Percentiles rank a stretch among this genome's conserved stretches.
Conservation (phyloP, 2,329 filamentous ascomycete genomes). For the Paracamarosporium sp. region DNA sequence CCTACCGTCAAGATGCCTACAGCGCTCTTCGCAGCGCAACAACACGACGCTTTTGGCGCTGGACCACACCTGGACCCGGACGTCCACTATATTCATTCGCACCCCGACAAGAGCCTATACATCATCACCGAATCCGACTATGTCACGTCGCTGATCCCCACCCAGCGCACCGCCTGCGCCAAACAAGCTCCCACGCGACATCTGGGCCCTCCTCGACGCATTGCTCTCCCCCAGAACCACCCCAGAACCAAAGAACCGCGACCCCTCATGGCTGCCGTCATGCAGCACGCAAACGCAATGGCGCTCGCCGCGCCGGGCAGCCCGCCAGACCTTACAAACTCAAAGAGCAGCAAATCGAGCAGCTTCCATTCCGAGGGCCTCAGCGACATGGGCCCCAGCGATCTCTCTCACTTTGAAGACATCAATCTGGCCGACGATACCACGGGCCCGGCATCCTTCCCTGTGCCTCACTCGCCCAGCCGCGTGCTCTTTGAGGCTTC, state of each 20-base stretch:
- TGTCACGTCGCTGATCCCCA: conserved; percentile 39
- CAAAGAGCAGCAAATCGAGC: conserved; percentile 90
- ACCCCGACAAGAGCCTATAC: conserved; percentile 30
- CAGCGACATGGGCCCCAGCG: conserved; percentile 68
- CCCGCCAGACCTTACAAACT: conserved; percentile 79
- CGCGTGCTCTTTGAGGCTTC: conserved; percentile 40
- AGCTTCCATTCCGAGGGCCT: conserved; percentile 82
- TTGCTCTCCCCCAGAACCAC: conserved; percentile 15
- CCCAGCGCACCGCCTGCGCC: conserved; percentile 33
- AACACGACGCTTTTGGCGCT: conserved; percentile 17
- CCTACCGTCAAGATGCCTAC: conserved; percentile 33
- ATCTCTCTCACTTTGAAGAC: conserved; percentile 88
- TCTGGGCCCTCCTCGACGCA: conserved; percentile 26
- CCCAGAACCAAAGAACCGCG: conserved; percentile 34
- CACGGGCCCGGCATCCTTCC: conserved; percentile 54
- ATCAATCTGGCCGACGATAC: conserved; percentile 81
- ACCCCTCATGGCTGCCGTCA: conserved; percentile 46
- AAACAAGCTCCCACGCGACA: conserved; percentile 11
- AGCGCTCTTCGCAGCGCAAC: conserved; percentile 31
- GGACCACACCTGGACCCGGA: conserved; percentile 19
- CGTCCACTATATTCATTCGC: conserved; percentile 29
- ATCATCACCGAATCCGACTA: conserved; percentile 46
- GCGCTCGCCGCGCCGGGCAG: conserved; percentile 65
- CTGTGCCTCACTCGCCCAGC: conserved; percentile 40
- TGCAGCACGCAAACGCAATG: conserved; percentile 31